phyloP scores from a whole-genome alignment of 192 early-diverging fungal genomes.

The Coemansia furcata region DNA sequence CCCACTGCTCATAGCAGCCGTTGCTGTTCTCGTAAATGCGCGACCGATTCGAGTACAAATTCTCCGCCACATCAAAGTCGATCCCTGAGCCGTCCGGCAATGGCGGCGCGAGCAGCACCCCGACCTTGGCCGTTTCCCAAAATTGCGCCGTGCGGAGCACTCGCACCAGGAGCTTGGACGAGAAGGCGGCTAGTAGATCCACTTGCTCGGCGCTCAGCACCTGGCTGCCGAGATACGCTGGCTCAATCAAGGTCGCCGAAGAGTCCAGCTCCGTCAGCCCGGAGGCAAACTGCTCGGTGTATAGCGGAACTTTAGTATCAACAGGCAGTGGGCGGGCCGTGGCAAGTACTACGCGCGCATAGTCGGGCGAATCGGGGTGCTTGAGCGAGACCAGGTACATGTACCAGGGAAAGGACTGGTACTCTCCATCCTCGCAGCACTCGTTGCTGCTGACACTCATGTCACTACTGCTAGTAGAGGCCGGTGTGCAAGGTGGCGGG shows the following conservation, averaged over 20 bases:
- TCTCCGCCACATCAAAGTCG: slow-evolving; percentile 30
- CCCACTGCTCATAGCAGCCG: not conserved
- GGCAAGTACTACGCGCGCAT: slow-evolving; percentile 11
- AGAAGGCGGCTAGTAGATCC: slow-evolving; percentile 55
- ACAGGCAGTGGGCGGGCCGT: slow-evolving; percentile 20
- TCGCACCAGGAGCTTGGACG: slow-evolving; percentile 49
- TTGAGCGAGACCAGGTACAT: slow-evolving; percentile 22
- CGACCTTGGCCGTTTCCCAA: slow-evolving; percentile 53
- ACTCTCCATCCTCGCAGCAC: not conserved
- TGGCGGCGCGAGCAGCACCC: slow-evolving; percentile 59
- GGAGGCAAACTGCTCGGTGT: slow-evolving; percentile 19
- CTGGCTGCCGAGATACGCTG: slow-evolving; percentile 20
- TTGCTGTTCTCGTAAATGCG: not conserved
- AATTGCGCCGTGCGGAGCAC: slow-evolving; percentile 51
- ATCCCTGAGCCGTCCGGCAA: slow-evolving; percentile 15
- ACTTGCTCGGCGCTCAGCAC: slow-evolving; percentile 36
- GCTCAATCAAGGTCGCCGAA: slow-evolving; percentile 7
- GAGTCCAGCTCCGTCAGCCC: slow-evolving; percentile 2
- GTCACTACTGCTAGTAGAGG: not conserved
- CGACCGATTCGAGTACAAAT: slow-evolving; percentile 20
- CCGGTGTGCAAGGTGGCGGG: slow-evolving; percentile 3
- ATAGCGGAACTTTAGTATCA: slow-evolving; percentile 34
- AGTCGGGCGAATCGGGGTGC: slow-evolving; percentile 13
- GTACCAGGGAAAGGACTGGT: slow-evolving; percentile 28
- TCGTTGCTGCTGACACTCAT: not conserved